These are phyloP conservation scores for Magnolia sinica DNA, from an alignment of 164 flowering plant species.

Conservation along the genomic window DNA sequence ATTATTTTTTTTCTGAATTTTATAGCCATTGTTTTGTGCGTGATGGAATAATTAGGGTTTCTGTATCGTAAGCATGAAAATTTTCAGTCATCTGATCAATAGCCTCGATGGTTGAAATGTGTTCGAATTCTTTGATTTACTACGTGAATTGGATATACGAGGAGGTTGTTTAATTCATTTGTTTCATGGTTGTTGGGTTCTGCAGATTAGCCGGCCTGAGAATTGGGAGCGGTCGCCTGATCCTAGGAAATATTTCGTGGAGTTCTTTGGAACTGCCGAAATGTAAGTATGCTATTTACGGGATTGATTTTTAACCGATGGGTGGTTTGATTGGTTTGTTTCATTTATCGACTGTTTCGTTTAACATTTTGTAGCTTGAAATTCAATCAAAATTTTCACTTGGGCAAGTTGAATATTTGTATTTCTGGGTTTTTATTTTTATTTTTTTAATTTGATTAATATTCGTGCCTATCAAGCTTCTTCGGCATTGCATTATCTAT, in stretches of 20 bases:
- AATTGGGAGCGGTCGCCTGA: constrained; percentile 78
- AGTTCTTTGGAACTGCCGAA: constrained; percentile 88
- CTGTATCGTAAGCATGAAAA: background rate
- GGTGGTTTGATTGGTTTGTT: background rate
- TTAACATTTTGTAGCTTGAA: background rate
- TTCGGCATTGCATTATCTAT: background rate
- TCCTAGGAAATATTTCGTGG: constrained; percentile 81
- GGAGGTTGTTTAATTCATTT: background rate
- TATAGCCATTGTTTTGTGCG: background rate
- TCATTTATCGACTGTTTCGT: background rate
- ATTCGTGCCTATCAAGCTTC: background rate
- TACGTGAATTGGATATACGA: background rate
- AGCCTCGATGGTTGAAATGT: no score
- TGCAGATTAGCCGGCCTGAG: constrained; percentile 87
- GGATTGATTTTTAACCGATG: background rate
- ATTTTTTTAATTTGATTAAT: background rate
- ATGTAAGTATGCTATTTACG: constrained; percentile 51
- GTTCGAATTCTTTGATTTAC: background rate
- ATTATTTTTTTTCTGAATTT: background rate
- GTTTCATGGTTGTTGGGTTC: constrained; percentile 3
- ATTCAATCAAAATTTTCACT: background rate
- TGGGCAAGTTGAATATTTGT: background rate
- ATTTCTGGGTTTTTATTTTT: no score
- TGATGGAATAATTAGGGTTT: background rate
- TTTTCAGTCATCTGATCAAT: background rate